Conservation (phyloP, 768 basidiomycete species). For the Lactarius evosmus region DNA sequence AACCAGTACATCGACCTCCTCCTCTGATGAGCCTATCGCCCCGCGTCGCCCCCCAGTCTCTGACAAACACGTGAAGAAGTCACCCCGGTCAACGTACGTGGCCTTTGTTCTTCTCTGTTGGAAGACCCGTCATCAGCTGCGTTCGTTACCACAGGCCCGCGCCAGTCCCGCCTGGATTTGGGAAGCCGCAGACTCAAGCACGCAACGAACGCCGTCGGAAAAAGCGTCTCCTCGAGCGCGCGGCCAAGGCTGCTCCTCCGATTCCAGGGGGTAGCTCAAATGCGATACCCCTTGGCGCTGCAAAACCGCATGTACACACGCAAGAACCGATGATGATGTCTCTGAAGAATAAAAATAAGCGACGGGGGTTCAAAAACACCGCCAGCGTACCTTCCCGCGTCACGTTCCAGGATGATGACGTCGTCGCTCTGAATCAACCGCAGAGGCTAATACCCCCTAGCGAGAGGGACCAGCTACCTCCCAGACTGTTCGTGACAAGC, state of each 20-base stretch:
- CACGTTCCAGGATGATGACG: constrained; percentile 41
- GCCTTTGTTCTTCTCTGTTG: background rate
- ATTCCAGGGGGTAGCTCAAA: constrained; percentile 42
- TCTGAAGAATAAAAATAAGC: constrained; percentile 72
- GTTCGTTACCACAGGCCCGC: constrained; percentile 18
- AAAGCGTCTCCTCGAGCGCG: constrained; percentile 40
- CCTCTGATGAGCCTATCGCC: constrained; percentile 3
- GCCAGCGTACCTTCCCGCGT: constrained; percentile 52
- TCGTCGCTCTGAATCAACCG: constrained; percentile 16
- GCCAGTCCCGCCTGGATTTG: constrained; percentile 55
- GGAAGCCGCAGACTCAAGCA: constrained; percentile 53
- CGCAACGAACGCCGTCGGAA: constrained; percentile 57
- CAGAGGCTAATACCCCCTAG: constrained; percentile 61
- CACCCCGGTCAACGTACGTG: constrained; percentile 15
- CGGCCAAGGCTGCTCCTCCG: constrained; percentile 21
- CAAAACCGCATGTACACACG: constrained; percentile 5
- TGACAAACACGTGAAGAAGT: background rate
- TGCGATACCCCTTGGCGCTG: constrained; percentile 42
- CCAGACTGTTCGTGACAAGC: constrained; percentile 66
- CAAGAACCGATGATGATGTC: constrained; percentile 44
- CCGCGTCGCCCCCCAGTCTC: constrained; percentile 1
- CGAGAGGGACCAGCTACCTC: constrained; percentile 54
- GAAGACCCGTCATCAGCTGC: background rate
- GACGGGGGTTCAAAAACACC: constrained; percentile 58
- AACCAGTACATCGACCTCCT: constrained; percentile 29